Percentiles rank a stretch among this genome's conserved stretches.
These are phyloP conservation scores for Plasmodium cynomolgi DNA, from an alignment of 169 alveolate species.

Conservation along the genomic window DNA sequence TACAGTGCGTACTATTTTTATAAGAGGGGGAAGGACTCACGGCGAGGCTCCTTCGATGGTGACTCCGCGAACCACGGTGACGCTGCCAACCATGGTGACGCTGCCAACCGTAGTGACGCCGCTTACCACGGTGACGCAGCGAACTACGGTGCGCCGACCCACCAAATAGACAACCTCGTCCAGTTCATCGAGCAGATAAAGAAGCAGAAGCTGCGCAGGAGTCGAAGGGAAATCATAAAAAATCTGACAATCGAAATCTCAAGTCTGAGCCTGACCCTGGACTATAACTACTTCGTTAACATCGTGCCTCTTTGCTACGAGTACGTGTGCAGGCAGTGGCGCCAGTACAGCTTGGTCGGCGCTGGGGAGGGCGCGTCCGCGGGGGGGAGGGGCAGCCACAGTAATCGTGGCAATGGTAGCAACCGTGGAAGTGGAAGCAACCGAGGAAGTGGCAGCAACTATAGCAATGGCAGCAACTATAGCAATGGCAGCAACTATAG, in stretches of 20 bases:
- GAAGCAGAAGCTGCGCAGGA: not conserved
- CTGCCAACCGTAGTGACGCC: no score
- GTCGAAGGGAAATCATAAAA: conserved; percentile 20
- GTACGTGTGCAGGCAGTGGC: conserved; percentile 7
- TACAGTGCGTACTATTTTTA: conserved; percentile 29
- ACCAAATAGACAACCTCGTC: conserved; percentile 17
- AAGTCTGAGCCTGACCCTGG: conserved; percentile 33
- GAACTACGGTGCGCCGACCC: not conserved
- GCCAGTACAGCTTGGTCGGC: not conserved
- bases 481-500: no score
- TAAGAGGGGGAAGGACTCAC: not conserved
- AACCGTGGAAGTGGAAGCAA: no score
- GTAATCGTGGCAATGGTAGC: not conserved
- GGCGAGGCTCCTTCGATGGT: not conserved
- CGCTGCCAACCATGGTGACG: not conserved
- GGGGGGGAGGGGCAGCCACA: not conserved
- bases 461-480: no score
- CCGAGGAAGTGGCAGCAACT: no score
- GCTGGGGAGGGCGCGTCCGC: not conserved
- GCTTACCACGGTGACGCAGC: not conserved
- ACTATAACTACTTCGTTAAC: conserved; percentile 44
- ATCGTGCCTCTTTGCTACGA: conserved; percentile 19
- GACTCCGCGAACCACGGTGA: no score
- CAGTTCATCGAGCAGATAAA: conserved; percentile 60
- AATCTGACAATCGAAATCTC: conserved; percentile 40